These are phyloP conservation scores for Metschnikowia chrysomelidarum DNA, from an alignment of 805 yeast species.

Conservation along the genomic window DNA sequence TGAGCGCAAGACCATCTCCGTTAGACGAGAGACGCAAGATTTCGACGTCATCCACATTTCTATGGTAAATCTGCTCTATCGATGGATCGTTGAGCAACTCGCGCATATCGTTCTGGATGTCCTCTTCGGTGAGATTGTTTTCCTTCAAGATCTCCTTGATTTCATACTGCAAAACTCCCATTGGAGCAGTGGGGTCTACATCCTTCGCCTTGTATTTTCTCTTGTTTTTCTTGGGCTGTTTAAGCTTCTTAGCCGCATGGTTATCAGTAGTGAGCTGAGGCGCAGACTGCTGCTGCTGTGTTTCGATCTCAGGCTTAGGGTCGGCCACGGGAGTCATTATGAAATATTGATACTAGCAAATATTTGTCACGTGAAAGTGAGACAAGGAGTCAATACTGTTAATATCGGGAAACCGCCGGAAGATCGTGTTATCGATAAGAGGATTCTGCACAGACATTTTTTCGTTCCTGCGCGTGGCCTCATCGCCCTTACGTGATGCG, in stretches of 20 bases:
- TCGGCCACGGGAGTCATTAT: constrained; percentile 12
- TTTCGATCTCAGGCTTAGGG: not conserved
- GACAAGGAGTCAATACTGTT: too few species aligned
- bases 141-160: constrained; percentile 55
- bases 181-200: constrained; percentile 73
- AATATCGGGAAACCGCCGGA: too few species aligned
- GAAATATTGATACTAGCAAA: too few species aligned
- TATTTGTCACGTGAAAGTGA: too few species aligned
- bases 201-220: constrained; percentile 61
- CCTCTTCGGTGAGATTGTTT: constrained; percentile 37
- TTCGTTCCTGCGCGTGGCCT: constrained; percentile 9
- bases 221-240: constrained; percentile 26
- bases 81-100: constrained; percentile 59
- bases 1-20: constrained; percentile 84
- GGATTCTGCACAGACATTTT: too few species aligned
- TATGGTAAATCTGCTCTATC: constrained; percentile 50
- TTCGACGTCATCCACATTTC: constrained; percentile 55
- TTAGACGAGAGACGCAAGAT: constrained; percentile 63
- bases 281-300: not conserved
- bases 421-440: too few species aligned
- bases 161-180: constrained; percentile 76
- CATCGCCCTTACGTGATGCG: constrained; percentile 16
- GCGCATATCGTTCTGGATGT: constrained; percentile 62
- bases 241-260: constrained; percentile 14
- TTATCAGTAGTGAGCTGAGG: constrained; percentile 2